Evolutionary conservation across 805 yeast species (phyloP), one percentile per base, ranked within the genome.

Genomic region (Wickerhamiella parazyma): DNA sequence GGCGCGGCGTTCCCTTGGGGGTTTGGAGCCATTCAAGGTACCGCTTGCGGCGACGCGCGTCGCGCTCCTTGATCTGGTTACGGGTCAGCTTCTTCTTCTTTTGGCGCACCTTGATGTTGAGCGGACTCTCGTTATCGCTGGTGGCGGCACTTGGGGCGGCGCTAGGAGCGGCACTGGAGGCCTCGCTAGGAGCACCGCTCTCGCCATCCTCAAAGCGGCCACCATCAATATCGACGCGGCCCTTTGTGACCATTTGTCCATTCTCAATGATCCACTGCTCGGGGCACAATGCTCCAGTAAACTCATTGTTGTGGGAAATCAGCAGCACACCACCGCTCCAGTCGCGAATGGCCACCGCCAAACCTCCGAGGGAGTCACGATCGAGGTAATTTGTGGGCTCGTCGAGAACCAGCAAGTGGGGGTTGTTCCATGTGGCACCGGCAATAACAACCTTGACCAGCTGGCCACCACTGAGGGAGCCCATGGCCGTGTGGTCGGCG

Each of bases 371-470:
- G 20, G 97, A 87, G 63, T 89, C 98, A 71, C 98, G 80, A 66
- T 89, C 98, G 67, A 89, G 71, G 71, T 91, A 89, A 69, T 89
- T 89, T 58, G 97, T 89, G 62, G 98, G 98, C 74, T 89, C 98
- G 66, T 89, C 98, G 49, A 89, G 72, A 35, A 89, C 98, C 51
- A 89, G 73, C 64, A 89, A 74, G 64, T 89, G 98, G 16, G 98
- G 98, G 61, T 89, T 91, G 67, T 91, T 89, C 98, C 98, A 89
- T 91, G 89, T 89, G 51, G 97, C 96, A 66, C 97, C 98, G 11
- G 97, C 97, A 68, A 89, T 89, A 48, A 89, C 98, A 50, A 89
- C 97, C 66, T 89, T 89, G 48, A 89, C 98, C 18, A 89, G 73
- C 69, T 89, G 98, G 57, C 98, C 98, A 62, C 98, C 98, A 20